Percentiles rank a stretch among this genome's conserved stretches.
Conservation (phyloP, 192 early-diverging fungal genomes). For the Coemansia erecta region DNA sequence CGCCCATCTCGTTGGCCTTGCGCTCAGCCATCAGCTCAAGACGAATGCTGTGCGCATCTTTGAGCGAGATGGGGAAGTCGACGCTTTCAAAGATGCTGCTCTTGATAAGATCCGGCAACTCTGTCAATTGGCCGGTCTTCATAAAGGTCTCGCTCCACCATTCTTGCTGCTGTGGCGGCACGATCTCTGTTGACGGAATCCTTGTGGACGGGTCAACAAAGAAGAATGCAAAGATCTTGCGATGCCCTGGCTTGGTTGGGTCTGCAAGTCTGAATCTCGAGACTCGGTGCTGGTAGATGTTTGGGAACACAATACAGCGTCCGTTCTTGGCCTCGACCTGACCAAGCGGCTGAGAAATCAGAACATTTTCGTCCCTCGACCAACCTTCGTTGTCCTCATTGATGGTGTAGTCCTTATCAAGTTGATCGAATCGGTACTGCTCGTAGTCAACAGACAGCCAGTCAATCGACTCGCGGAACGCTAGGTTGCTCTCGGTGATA, state of each 20-base stretch:
- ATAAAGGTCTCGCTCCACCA: slow-evolving; percentile 4
- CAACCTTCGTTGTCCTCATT: no score
- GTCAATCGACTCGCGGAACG: slow-evolving; percentile 11
- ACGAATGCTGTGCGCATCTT: background rate
- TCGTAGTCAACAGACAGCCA: no score
- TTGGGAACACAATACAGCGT: slow-evolving; percentile 44
- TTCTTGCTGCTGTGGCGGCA: slow-evolving; percentile 2
- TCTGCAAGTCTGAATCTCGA: slow-evolving; percentile 13
- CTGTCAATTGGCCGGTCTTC: background rate
- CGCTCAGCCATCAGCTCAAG: background rate
- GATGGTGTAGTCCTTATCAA: no score
- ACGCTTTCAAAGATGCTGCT: background rate
- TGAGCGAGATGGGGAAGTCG: background rate
- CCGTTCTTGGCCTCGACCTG: slow-evolving; percentile 21
- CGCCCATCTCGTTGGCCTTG: no score
- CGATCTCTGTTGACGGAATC: slow-evolving; percentile 13
- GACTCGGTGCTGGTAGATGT: slow-evolving; percentile 21
- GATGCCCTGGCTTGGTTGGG: slow-evolving; percentile 14
- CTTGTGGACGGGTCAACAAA: slow-evolving; percentile 22
- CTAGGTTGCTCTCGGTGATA: slow-evolving; percentile 8
- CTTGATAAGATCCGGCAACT: background rate
- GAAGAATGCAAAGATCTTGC: slow-evolving; percentile 27
- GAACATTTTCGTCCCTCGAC: no score
- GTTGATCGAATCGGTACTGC: no score
- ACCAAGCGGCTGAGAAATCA: slow-evolving; percentile 30